A percentile compares a stretch with the other conserved stretches of the same genome.
Evolutionary conservation across 257 asterid genomes (phyloP).

Genomic region (Ehretia macrophylla): DNA sequence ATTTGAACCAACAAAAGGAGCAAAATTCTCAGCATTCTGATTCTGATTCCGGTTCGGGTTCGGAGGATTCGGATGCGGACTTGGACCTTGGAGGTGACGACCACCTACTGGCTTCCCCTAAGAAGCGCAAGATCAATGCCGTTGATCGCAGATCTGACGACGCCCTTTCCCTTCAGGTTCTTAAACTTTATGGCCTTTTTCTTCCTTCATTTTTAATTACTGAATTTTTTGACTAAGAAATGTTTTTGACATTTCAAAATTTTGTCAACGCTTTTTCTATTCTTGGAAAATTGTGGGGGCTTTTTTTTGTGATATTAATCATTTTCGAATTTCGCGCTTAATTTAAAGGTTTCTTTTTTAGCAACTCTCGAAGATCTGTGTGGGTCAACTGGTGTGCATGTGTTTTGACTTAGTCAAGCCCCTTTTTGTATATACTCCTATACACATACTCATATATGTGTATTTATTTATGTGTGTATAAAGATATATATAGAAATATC

Average conservation of each 20-base stretch:
- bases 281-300: conserved; percentile 30
- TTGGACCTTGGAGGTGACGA: conserved; percentile 38
- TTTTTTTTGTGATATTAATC: conserved; percentile 24
- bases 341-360: conserved; percentile 19
- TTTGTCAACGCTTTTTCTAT: conserved; percentile 27
- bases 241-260: neutral
- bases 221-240: neutral
- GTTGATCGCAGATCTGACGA: conserved; percentile 70
- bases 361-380: conserved; percentile 41
- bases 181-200: neutral
- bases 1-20: conserved; percentile 22
- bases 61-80: conserved; percentile 35
- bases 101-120: conserved; percentile 32
- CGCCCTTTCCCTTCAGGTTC: conserved; percentile 52
- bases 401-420: conserved; percentile 55
- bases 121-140: conserved; percentile 50
- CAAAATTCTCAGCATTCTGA: conserved; percentile 18
- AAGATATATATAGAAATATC: neutral
- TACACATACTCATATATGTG: conserved; percentile 4
- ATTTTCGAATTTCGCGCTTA: conserved; percentile 60
- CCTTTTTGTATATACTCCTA: conserved; percentile 3
- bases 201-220: neutral
- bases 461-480: conserved; percentile 6
- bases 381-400: conserved; percentile 25
- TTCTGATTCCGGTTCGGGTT: conserved; percentile 47